Conservation (phyloP, 768 basidiomycete species). For the Xanthoconium stramineum region DNA sequence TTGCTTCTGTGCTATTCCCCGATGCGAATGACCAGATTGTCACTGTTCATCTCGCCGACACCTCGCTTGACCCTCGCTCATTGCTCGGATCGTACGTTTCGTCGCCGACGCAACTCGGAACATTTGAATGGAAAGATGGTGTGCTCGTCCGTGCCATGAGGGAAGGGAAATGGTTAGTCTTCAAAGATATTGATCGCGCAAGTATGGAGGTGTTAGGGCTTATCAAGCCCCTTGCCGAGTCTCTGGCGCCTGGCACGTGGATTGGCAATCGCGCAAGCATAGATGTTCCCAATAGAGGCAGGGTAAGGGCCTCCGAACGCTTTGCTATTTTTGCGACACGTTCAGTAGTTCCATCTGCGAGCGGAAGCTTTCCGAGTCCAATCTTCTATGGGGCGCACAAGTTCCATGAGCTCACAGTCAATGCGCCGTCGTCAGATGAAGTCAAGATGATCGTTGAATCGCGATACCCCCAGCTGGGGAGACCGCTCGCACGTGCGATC, state of each 20-base stretch:
- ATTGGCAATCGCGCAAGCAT: constrained; percentile 70
- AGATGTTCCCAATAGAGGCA: constrained; percentile 70
- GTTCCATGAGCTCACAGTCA: constrained; percentile 67
- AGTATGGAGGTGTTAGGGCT: constrained; percentile 87
- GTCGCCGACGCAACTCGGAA: constrained; percentile 76
- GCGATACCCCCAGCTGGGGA: constrained; percentile 62
- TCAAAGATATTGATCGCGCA: constrained; percentile 90
- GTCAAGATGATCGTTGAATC: constrained; percentile 64
- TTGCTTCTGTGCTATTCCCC: constrained; percentile 66
- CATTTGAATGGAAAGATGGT: constrained; percentile 96
- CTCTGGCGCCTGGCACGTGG: constrained; percentile 62
- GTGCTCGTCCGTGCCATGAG: constrained; percentile 85
- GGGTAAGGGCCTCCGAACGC: constrained; percentile 68
- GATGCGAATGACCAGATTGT: constrained; percentile 65
- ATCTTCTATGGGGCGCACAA: constrained; percentile 85
- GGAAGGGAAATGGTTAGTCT: constrained; percentile 88
- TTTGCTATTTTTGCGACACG: constrained; percentile 92
- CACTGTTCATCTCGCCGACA: constrained; percentile 89
- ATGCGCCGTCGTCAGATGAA: constrained; percentile 62
- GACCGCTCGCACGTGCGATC: constrained; percentile 44
- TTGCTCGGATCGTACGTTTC: constrained; percentile 92
- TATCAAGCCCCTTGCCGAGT: constrained; percentile 82
- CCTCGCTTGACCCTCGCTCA: constrained; percentile 90
- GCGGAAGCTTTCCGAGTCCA: constrained; percentile 49
- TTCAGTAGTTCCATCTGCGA: constrained; percentile 51